Evolutionary conservation across 345 rosid genomes (phyloP), one percentile per base, ranked within the genome.

Genomic region (Euphorbia tirucalli): DNA sequence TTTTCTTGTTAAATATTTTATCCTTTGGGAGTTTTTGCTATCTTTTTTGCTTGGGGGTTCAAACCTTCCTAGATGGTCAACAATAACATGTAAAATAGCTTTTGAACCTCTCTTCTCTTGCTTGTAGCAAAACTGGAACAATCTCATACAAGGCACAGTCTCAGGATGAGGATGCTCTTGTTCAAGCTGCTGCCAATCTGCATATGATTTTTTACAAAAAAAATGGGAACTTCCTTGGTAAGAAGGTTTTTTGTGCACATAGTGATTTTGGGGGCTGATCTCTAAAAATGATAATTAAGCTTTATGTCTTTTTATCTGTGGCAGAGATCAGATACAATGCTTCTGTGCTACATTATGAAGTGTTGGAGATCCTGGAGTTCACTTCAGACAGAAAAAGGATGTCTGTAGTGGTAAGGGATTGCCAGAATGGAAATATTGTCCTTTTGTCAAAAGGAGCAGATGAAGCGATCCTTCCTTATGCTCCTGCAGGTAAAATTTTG

Each of bases 151-250:
- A 92, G 85, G 97, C 99, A 10, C 99, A 92, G 77, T 95, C 99
- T 76, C 98, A 90, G 81, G 99, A 95, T 80, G 99, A 95, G 82
- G 97, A 95, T 55, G 99, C 99, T 77, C 98, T 95, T 79, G 98
- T 95, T 66, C 74, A 83, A 78, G 99, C 98, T 85, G 96, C 99
- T 57, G 92, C 96, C 13, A 80, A 81, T 85, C 80, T 95, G 85
- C 87, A 87, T 71, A 90, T 93, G 98, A 87, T 85, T 71, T 89
- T 88, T 80, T 74, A 78, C 30, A 81, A 82, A 37, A 95, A 84
- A 80, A 88, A 76, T 82, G 90, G 89, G 68, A 92, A 88, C 85
- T 73, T 76, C 81, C 76, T 92, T 61, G 98, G 99, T 95, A 83
- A 77, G 64, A 61, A 49, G 67, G 78, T 60, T 82, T 77, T 46